Base-by-base conservation (phyloP, 1,139 yeast species). In the Starmera stellimalicola region DNA sequence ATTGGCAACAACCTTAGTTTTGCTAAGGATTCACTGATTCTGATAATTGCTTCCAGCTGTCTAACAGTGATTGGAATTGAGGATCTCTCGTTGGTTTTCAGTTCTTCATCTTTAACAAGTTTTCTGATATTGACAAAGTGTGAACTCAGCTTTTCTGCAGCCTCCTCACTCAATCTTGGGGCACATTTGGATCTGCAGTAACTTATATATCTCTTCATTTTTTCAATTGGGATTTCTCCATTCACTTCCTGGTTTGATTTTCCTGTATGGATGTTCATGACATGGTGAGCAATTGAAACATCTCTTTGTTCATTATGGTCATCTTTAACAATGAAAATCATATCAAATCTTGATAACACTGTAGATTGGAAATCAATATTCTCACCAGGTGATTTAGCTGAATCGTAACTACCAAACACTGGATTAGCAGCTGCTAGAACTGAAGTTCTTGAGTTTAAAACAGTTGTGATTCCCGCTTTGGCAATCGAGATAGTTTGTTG, bases 401-500 rank as follows among this genome's bases (percentile, higher is more conserved):
- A 97, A 57, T 91, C 97, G 55, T 91, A 91, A 46, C 97, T 72
- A 40, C 99, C 99, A 56, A 82, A 91, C 22, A 87, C 77, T 7
- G 99, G 99, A 58, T 93, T 93, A 6, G 98, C 98, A 18, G 98
- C 98, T 0, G 98, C 98, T 33, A 93, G 65, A 2, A 93, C 98
- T 27, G 95, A 79, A 1, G 98, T 91, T 62, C 99, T 72, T 2
- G 98, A 88, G 57, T 91, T 91, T 45, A 91, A 69, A 37, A 91
- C 87, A 0, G 99, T 93, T 4, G 97, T 91, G 48, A 91, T 91
- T 57, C 99, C 99, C 8, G 99, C 99, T 57, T 91, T 91, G 31
- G 98, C 98, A 55, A 91, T 87, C n/a, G 97, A 88, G 45, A 91
- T 91, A 1, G 98, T 91, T 61, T 91, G 99, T 60, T 91, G 99